Base-by-base conservation (phyloP, 805 yeast genomes). In the Wickerhamiella slavikovae region DNA sequence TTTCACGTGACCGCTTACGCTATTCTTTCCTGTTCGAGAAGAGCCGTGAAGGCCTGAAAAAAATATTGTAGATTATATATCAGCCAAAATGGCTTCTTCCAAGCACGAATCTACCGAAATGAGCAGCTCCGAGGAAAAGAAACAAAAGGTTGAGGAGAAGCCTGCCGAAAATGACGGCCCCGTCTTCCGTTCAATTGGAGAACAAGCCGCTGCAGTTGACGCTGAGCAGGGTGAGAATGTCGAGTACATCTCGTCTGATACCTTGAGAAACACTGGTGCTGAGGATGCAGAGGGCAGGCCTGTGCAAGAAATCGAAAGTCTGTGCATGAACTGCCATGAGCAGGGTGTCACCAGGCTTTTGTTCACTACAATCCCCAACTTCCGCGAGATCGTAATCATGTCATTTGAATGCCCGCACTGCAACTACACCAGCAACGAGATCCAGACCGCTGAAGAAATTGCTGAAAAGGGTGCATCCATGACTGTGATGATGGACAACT, bases 331-430 rank as follows among this genome's bases (percentile, higher is more conserved):
- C 59, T 89, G 99, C 54, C 77, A 72, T 38, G 58, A 85, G 40
- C 64, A 68, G 33, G 99, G 99, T 35, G 60, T 60, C 30, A 89
- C 98, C 4, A 58, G 91, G 40, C 51, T 89, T 49, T 59, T 89
- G 25, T 58, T 89, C 44, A 89, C 99, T 10, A 62, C 70, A 30
- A 89, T 89, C 43, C 99, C 99, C 13, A 80, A 60, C 44, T 89
- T 89, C 57, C 62, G 83, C 38, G 95, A 89, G 51, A 69, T 89
- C 30, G 76, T 89, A 29, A 51, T 89, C 33, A 85, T 89, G 92
- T 82, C 95, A 2, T 89, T 89, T 52, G 78, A 72, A 40, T 89
- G 99, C 54, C 85, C 89, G 17, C 95, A 83, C 52, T 89, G 99
- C 59, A 78, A 79, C 1, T 69, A 79, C 48, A 77, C 73, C 49